Evolutionary conservation across 1,284 basidiomycete species (phyloP), one percentile per base, ranked within the genome.

Genomic region (Pseudozyma tsukubaensis): DNA sequence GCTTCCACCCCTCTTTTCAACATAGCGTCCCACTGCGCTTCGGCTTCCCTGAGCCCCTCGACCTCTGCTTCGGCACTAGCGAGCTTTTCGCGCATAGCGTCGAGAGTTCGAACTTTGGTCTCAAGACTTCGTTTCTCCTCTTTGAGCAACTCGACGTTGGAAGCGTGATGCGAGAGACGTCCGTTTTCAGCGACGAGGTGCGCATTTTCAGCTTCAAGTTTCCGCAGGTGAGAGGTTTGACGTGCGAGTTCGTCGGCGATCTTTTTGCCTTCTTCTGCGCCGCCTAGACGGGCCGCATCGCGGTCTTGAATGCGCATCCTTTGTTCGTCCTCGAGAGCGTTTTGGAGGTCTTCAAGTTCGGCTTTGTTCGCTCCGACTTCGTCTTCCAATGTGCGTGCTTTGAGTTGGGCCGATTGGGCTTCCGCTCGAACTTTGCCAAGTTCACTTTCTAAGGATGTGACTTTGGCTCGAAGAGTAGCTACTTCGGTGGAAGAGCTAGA

Each of bases 41-140:
- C 61, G 9, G 74, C 66, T 10, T 67, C 71, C 40, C 82, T 72
- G 11, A 84, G 54, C 21, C 80, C 72, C 1, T 58, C 55, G 6
- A 85, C 68, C 14, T 72, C 54, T 13, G 73, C 61, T 36, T 85
- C 84, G 2, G 66, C 54, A 9, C 55, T 47, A 10, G 72, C 60
- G 6, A 79, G 59, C 21, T 69, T 45, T 12, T 67, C 59, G 13
- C 77, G 65, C 29, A 81, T 34, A 36, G 66, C 36, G 8, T 81
- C 73, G 39, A 80, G 60, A 0, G 62, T 65, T 18, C 75, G 56
- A 3, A 78, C 16, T 44, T 77, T 77, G 47, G 60, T 57, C 50
- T 83, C 80, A 3, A 83, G 68, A 24, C 65, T 55, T 4, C 73
- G 61, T 58, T 83, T 83, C 49, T 81, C 71, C 50, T 83, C 82